Base-by-base conservation (phyloP, 1,284 basidiomycete genomes). In the Cryptococcus sp. region DNA sequence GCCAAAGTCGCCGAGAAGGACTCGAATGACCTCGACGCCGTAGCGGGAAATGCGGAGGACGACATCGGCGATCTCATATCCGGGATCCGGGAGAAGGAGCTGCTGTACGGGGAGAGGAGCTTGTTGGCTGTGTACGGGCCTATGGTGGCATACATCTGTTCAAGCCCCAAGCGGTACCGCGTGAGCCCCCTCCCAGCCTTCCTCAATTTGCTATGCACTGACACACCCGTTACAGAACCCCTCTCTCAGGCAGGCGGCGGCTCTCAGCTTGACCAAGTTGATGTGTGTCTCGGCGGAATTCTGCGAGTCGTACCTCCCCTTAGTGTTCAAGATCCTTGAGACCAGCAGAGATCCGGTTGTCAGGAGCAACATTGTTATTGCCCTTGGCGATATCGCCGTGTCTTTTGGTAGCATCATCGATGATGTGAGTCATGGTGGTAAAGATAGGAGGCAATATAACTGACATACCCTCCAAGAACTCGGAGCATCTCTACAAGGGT, bases 41-140 rank as follows among this genome's bases (percentile, higher is more conserved):
- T 98, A 2, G 91, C 90, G 1, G 95, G 96, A 3, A 97, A 95
- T 67, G 94, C 93, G 20, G 95, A 99, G 75, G 95, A 98, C 73
- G 95, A 98, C 70, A 95, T 98, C 65, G 95, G 93, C 16, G 96
- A 98, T 59, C 83, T 88, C 5, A 89, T 98, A 45, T 85, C 86
- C 2, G 83, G 79, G 1, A 84, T 97, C 54, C 82, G 91, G 33
- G 96, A 98, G 78, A 84, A 83, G 15, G 94, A 98, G 77, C 80
- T 98, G 47, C 79, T 98, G 15, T 93, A 89, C 68, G 91, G 92
- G 2, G 80, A 85, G 1, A 80, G 87, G n/a, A 93, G 91, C 3
- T 79, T 98, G 48, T 79, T 98, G 50, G 85, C 88, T 3, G 72
- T 89, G 9, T 98, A 89, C 67, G 95, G 92, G 0, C 91, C 91